A percentile compares a stretch with the other conserved stretches of the same genome.
phyloP scores from a whole-genome alignment of 1,284 basidiomycete genomes.

The Puccinia triticina region DNA sequence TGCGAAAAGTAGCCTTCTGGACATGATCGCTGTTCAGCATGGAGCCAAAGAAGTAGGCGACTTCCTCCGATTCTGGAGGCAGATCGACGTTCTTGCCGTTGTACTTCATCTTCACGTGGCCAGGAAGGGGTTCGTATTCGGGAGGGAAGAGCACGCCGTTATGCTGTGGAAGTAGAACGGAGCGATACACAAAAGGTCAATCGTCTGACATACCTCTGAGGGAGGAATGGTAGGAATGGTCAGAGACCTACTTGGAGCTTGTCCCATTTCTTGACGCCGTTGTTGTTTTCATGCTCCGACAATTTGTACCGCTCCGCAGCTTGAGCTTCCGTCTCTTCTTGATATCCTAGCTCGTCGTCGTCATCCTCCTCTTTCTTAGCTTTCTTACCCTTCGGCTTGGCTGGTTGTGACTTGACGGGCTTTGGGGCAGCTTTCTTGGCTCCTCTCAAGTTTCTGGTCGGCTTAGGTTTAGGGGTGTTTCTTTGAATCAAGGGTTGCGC shows the following conservation, averaged over 20 bases:
- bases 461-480: background rate
- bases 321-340: slow-evolving; percentile 1
- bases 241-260: slow-evolving; percentile 17
- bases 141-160: slow-evolving; percentile 95
- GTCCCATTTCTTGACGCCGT: slow-evolving; percentile 53
- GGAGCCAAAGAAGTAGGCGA: slow-evolving; percentile 93
- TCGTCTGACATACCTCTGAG: slow-evolving; percentile 70
- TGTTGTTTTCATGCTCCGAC: slow-evolving; percentile 72
- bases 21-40: slow-evolving; percentile 93
- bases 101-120: slow-evolving; percentile 90
- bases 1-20: slow-evolving; percentile 82
- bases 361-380: background rate
- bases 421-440: background rate
- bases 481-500: slow-evolving; percentile 1
- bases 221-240: slow-evolving; percentile 59
- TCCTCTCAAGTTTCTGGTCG: background rate
- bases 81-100: slow-evolving; percentile 80
- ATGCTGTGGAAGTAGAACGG: slow-evolving; percentile 74
- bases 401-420: background rate
- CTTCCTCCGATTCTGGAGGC: slow-evolving; percentile 86
- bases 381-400: background rate
- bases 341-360: background rate
- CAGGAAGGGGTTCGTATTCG: slow-evolving; percentile 83
- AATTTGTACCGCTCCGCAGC: slow-evolving; percentile 66
- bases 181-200: slow-evolving; percentile 60